A percentile compares a stretch with the other conserved stretches of the same genome.
Evolutionary conservation across 352 stramenopile species (phyloP).

Genomic region (Thraustochytrium sp.): DNA sequence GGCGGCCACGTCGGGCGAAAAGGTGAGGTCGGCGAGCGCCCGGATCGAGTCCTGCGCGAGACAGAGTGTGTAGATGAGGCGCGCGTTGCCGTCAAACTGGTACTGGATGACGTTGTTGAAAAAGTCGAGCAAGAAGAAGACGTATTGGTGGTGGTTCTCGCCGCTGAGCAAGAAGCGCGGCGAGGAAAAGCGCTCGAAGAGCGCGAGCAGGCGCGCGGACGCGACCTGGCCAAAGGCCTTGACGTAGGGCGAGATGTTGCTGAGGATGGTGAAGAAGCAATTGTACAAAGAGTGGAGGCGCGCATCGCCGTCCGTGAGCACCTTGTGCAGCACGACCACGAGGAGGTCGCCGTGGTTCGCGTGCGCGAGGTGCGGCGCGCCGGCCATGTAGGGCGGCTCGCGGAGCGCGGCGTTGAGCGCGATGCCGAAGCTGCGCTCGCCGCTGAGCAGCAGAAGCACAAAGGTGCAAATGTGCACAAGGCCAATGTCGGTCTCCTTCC

Average conservation of each 20-base stretch:
- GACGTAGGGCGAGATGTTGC: slow-evolving; percentile 96
- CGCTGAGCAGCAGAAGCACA: slow-evolving; percentile 90
- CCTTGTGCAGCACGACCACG: slow-evolving; percentile 93
- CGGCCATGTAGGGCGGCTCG: slow-evolving; percentile 77
- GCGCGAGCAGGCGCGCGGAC: slow-evolving; percentile 88
- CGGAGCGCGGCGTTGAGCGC: slow-evolving; percentile 96
- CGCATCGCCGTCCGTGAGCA: slow-evolving; percentile 93
- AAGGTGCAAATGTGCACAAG: slow-evolving; percentile 99
- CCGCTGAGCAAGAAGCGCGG: slow-evolving; percentile 86
- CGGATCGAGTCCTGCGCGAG: slow-evolving; percentile 88
- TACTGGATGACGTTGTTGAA: slow-evolving; percentile 99
- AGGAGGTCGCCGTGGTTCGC: slow-evolving; percentile 93
- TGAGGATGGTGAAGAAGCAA: slow-evolving; percentile 97
- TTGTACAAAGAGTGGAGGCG: slow-evolving; percentile 94
- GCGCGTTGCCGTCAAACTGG: slow-evolving; percentile 91
- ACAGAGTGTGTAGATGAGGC: slow-evolving; percentile 96
- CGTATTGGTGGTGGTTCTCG: slow-evolving; percentile 87
- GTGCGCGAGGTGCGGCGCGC: slow-evolving; percentile 85
- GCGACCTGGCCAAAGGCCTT: slow-evolving; percentile 88
- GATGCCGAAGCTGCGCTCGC: slow-evolving; percentile 93
- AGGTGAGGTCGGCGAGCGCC: not conserved
- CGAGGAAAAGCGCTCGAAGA: slow-evolving; percentile 95
- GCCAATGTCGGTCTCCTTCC: slow-evolving; percentile 57
- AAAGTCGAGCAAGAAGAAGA: slow-evolving; percentile 92
- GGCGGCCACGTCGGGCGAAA: not conserved